Base-by-base conservation (phyloP, 192 early-diverging fungal species). In the Podila verticillata region DNA sequence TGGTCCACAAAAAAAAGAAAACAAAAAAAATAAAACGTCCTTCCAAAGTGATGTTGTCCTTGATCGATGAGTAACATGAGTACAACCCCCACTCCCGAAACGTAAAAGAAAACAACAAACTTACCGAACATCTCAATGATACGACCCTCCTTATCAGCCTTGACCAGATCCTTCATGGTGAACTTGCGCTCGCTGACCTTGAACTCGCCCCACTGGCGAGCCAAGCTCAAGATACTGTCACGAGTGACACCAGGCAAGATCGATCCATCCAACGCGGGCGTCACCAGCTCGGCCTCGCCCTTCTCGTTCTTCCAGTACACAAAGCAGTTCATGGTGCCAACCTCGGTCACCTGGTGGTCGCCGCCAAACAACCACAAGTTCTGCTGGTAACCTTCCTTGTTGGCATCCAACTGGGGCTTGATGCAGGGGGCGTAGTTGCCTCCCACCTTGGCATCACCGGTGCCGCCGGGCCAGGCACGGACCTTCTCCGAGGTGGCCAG, bases 301-400 rank as follows among this genome's bases (percentile, higher is more conserved):
- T 90, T 54, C 59, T 93, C 91, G 85, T 95, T 96, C 73, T 88
- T 93, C 93, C 93, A 95, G 84, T 86, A 88, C 35, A 94, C 88
- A 87, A 98, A 98, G 80, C 94, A 91, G 89, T 98, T 98, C 95
- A 97, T 97, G 32, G 97, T 96, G 35, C 97, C 97, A 44, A 98
- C 96, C 85, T 98, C 97, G 59, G 96, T 98, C 60, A 98, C 84
- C 74, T 92, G 85, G 72, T 94, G 86, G 22, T 97, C 87, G 24
- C 87, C 65, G 68, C 97, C 97, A 85, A 96, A 97, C 26, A 97
- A 84, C 97, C 97, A 98, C 77, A 98, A 87, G 84, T 95, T 95
- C 81, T 98, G 97, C 80, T 95, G 93, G 84, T 91, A 96, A 7
- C 97, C 97, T 69, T 93, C 85, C 81, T 92, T 87, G 75, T 92